Percentiles rank a stretch among this genome's conserved stretches.
phyloP scores from a whole-genome alignment of 169 alveolate species.

The Eimeria falciformis region DNA sequence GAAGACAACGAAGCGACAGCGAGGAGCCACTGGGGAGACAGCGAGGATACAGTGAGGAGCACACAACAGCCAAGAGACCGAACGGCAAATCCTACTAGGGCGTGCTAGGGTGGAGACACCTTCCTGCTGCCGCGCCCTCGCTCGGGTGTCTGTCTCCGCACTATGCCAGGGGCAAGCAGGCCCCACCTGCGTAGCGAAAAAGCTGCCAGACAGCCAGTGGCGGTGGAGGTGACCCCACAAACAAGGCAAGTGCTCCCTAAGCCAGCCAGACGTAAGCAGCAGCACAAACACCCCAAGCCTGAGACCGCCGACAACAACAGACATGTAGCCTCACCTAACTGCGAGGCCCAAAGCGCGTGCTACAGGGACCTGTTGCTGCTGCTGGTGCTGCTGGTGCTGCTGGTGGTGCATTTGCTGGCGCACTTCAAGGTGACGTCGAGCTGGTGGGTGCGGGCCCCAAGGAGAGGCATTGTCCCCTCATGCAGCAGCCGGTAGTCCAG shows the following conservation, averaged over 20 bases:
- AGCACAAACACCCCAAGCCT: not conserved
- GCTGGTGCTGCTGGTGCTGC: not conserved
- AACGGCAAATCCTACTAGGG: not conserved
- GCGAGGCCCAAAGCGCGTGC: too few relatives aligned
- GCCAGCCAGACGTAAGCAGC: not conserved
- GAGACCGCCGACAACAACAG: too few relatives aligned
- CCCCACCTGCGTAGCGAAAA: conserved; percentile 27
- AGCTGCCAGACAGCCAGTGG: conserved; percentile 33
- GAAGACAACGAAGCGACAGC: not conserved
- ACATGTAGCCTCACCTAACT: too few relatives aligned
- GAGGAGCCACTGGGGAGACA: not conserved
- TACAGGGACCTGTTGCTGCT: not conserved
- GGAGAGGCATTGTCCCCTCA: conserved; percentile 34
- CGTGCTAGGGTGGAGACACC: too few relatives aligned
- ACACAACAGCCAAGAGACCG: not conserved
- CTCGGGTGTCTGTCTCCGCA: not conserved
- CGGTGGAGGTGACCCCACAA: conserved; percentile 56
- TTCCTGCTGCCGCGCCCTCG: not conserved
- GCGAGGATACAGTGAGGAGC: not conserved
- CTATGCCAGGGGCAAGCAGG: not conserved
- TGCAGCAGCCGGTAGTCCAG: conserved; percentile 24
- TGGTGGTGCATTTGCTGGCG: not conserved
- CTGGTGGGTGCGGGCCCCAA: conserved; percentile 29
- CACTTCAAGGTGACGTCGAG: conserved; percentile 14
- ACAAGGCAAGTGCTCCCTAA: conserved; percentile 57